Evolutionary conservation across 805 yeast genomes (phyloP), one percentile per base, ranked within the genome.

Genomic region (Ogataea trehalophila): DNA sequence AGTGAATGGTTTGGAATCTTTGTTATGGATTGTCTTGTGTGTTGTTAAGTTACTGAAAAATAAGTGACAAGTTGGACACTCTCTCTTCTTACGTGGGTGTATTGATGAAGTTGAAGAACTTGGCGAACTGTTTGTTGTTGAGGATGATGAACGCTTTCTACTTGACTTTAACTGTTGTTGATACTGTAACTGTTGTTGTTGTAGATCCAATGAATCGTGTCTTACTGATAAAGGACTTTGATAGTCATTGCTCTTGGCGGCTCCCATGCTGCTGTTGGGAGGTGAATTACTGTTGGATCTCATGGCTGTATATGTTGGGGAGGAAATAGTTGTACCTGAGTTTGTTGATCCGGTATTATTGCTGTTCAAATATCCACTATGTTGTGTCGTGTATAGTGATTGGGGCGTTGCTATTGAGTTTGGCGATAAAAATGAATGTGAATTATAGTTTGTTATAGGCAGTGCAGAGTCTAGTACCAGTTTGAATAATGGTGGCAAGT

Each of bases 1-100:
- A 40, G 80, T 72, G 61, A 83, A 92, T 0, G 95, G 96, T 49
- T 95, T 75, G 15, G 81, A 73, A 18, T 81, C 77, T 11, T 85
- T 87, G 46, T 81, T 80, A 63, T 87, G 96, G 16, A 89, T 85
- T 1, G 90, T 79, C 63, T 80, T 81, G 66, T 87, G 96, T 6
- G 96, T 88, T 23, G 92, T 87, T 56, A 89, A 70, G 61, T 89
- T 90, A 47, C 88, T 79, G 65, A 84, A 90, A 59, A 71, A 81
- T 37, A 63, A 58, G 47, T 68, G 67, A 49, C 72, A 68, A 16
- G 63, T 55, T 5, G 71, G 71, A 53, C 72, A 68, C 48, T 66
- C 67, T 46, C 68, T 56, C 44, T 68, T 68, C 47, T 63, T 65
- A 40, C 71, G 59, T 13, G 62, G 62, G 14, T 44, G 46, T 18